phyloP scores from a whole-genome alignment of 139 green algal species.

The Tetraselmis striata region DNA sequence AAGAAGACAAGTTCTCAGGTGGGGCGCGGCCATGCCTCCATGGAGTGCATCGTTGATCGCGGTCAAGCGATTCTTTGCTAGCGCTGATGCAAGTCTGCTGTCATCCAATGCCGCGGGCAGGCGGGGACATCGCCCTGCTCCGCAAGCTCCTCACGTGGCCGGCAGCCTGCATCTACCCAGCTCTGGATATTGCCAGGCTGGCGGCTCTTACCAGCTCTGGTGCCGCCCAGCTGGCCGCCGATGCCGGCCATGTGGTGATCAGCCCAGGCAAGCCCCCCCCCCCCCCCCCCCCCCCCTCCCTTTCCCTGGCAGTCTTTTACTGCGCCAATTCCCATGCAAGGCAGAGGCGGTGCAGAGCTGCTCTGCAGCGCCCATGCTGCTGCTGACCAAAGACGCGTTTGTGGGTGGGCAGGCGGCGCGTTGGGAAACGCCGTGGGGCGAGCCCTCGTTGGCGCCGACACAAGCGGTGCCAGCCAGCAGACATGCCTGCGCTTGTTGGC shows the following conservation, averaged over 20 bases:
- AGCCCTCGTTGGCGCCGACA: slow-evolving; percentile 20
- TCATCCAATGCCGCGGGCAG: not conserved
- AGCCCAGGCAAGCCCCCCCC: not conserved
- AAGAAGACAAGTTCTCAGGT: no score
- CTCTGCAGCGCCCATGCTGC: no score
- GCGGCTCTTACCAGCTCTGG: slow-evolving; percentile 30
- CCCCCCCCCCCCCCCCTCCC: not conserved
- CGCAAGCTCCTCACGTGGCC: slow-evolving; percentile 60
- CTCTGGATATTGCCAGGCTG: slow-evolving; percentile 61
- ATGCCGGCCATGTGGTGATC: not conserved
- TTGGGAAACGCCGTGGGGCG: slow-evolving; percentile 31
- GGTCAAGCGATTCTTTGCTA: no score
- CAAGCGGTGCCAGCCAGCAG: slow-evolving; percentile 39
- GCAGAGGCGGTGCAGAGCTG: no score
- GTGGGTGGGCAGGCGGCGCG: not conserved
- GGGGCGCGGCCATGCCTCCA: no score
- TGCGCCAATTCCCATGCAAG: no score
- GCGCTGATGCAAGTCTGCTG: no score
- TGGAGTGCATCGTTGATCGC: no score
- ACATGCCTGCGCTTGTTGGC: slow-evolving; percentile 49
- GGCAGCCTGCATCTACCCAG: slow-evolving; percentile 55
- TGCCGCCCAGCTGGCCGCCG: slow-evolving; percentile 9
- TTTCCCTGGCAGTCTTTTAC: no score
- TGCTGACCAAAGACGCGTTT: no score
- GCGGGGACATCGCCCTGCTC: slow-evolving; percentile 30